Percentiles rank a stretch among this genome's conserved stretches.
Evolutionary conservation across 140 eudicot genomes (phyloP).

Genomic region (Bidens hawaiensis): DNA sequence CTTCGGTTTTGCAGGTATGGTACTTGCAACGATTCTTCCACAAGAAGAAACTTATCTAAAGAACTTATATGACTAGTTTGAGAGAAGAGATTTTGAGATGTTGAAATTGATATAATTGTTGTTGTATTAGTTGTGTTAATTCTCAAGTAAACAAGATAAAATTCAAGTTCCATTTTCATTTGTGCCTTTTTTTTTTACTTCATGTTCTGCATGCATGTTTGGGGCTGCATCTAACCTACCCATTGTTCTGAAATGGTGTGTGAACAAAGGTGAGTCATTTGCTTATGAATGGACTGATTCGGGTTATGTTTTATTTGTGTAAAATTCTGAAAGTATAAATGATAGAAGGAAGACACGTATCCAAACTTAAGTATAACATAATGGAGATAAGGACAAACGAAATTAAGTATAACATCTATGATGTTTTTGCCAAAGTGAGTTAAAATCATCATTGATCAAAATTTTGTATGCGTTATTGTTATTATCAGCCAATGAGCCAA

Average conservation of each 20-base stretch:
- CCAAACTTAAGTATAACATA: no score
- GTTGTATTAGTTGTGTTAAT: constrained; percentile 14
- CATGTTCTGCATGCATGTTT: neutral
- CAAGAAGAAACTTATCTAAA: constrained; percentile 83
- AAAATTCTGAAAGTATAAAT: neutral
- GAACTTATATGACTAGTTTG: constrained; percentile 5
- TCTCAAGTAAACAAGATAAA: constrained; percentile 1
- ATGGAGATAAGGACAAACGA: no score
- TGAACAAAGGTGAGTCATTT: neutral
- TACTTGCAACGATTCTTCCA: constrained; percentile 66
- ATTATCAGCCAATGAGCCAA: no score
- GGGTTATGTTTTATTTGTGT: neutral
- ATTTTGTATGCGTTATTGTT: no score
- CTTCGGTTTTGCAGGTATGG: constrained; percentile 56
- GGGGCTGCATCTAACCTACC: neutral
- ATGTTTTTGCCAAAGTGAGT: no score
- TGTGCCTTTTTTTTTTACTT: neutral
- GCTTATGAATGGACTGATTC: neutral
- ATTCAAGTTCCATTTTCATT: constrained; percentile 15
- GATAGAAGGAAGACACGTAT: neutral
- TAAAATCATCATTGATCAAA: no score
- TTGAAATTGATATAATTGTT: constrained; percentile 24
- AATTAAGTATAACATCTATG: no score
- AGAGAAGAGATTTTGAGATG: constrained; percentile 25
- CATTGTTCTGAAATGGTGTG: neutral